These are phyloP conservation scores for Cetradonia linearis DNA, from an alignment of 495 filamentous ascomycete genomes.

Conservation along the genomic window DNA sequence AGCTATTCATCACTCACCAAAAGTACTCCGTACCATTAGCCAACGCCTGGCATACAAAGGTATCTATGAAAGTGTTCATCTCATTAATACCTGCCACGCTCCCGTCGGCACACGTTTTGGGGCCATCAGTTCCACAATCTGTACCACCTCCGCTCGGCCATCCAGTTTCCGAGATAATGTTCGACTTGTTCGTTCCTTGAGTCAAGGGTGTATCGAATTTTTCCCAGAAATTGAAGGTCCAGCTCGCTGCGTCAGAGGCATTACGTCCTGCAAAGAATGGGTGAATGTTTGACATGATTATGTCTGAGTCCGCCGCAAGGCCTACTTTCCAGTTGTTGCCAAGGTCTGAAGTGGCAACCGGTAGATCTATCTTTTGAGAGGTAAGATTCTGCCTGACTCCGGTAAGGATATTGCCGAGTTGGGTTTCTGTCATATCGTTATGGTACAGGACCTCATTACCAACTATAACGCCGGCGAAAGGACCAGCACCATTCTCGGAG, in stretches of 20 bases:
- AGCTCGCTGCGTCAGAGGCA: conserved; percentile 56
- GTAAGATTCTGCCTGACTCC: conserved; percentile 65
- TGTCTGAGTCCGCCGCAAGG: conserved; percentile 61
- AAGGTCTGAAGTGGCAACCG: conserved; percentile 81
- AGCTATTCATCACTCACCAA: conserved; percentile 48
- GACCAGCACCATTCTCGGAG: conserved; percentile 49
- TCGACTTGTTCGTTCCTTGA: conserved; percentile 44
- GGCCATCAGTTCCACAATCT: conserved; percentile 55
- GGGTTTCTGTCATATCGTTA: conserved; percentile 52
- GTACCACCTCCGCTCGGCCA: conserved; percentile 86
- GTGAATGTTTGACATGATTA: conserved; percentile 94
- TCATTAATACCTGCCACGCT: conserved; percentile 70
- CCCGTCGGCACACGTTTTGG: conserved; percentile 37
- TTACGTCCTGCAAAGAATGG: conserved; percentile 86
- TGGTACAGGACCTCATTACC: conserved; percentile 93
- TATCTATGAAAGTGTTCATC: conserved; percentile 78
- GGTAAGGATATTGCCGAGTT: conserved; percentile 55
- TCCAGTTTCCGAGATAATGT: conserved; percentile 79
- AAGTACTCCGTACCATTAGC: conserved; percentile 63
- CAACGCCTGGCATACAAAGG: conserved; percentile 64
- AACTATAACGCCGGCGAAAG: conserved; percentile 78
- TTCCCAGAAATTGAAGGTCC: conserved; percentile 80
- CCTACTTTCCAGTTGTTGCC: conserved; percentile 74
- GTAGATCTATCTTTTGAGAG: conserved; percentile 51
- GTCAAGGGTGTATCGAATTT: conserved; percentile 51